Evolutionary conservation across 1,284 basidiomycete genomes (phyloP).

Genomic region (Flammula alnicola): DNA sequence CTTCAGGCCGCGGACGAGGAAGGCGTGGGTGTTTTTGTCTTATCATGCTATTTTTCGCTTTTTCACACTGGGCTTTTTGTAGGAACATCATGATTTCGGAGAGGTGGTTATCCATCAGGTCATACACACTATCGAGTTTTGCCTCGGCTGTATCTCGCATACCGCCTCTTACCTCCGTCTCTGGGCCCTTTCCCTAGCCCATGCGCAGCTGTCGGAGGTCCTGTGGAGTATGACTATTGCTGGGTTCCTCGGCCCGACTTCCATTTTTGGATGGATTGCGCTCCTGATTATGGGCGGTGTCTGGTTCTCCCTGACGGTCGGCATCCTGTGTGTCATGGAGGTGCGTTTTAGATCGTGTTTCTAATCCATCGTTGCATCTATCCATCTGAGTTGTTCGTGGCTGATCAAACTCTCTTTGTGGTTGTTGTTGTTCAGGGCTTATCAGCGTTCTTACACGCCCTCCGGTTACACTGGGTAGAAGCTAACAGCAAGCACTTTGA

Average conservation of each 20-base stretch:
- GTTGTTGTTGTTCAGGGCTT: constrained; percentile 63
- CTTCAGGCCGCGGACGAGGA: constrained; percentile 66
- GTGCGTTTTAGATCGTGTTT: constrained; percentile 56
- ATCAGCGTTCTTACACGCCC: constrained; percentile 94
- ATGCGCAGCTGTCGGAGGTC: constrained; percentile 97
- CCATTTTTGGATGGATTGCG: constrained; percentile 62
- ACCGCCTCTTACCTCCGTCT: constrained; percentile 99
- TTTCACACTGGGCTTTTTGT: constrained; percentile 9
- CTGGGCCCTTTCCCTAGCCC: constrained; percentile 97
- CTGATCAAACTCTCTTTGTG: constrained; percentile 12
- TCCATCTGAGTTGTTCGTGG: constrained; percentile 12
- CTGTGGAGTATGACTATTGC: constrained; percentile 87
- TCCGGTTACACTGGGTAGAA: constrained; percentile 98
- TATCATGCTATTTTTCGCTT: constrained; percentile 16
- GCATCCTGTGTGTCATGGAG: constrained; percentile 91
- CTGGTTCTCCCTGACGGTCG: constrained; percentile 86
- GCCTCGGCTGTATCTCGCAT: constrained; percentile 97
- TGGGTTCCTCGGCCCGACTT: constrained; percentile 56
- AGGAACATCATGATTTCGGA: constrained; percentile 88
- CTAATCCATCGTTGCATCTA: constrained; percentile 16
- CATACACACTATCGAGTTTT: constrained; percentile 99
- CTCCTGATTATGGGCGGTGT: constrained; percentile 71
- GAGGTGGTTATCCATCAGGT: constrained; percentile 97
- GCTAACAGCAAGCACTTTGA: constrained; percentile 97
- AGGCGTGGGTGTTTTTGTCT: constrained; percentile 53